Evolutionary conservation across 306 rosid species (phyloP).

Genomic region (Amphicarpaea edgeworthii): DNA sequence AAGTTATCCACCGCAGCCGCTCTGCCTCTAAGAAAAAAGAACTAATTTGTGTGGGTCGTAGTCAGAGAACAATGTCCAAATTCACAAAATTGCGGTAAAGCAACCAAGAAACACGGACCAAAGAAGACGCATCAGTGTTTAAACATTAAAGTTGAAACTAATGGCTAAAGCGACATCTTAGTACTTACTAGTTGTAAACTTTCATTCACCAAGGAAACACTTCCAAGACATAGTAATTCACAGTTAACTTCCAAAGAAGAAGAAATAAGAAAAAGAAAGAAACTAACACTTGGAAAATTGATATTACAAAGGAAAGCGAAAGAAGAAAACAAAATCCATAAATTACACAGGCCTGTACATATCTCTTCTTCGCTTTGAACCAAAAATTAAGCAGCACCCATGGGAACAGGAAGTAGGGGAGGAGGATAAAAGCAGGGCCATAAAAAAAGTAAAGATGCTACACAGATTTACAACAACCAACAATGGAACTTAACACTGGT

Average conservation of each 20-base stretch:
- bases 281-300: constrained; percentile 41
- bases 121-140: neutral
- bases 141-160: neutral
- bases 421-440: constrained; percentile 38
- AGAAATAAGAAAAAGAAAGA: neutral
- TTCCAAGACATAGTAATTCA: constrained; percentile 29
- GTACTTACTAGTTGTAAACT: no score
- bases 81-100: neutral
- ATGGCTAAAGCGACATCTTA: constrained; percentile 25
- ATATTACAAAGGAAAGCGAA: constrained; percentile 50
- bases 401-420: constrained; percentile 35
- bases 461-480: constrained; percentile 63
- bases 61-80: neutral
- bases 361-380: constrained; percentile 64
- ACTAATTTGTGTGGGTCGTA: neutral
- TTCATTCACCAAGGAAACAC: neutral
- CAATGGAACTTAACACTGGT: constrained; percentile 74
- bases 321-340: constrained; percentile 71
- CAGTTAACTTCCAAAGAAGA: constrained; percentile 19
- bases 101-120: constrained; percentile 11
- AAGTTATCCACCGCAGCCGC: neutral
- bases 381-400: constrained; percentile 50
- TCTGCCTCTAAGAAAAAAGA: neutral
- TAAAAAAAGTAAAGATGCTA: constrained; percentile 52
- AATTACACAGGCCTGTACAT: constrained; percentile 90